Percentiles rank a stretch among this genome's conserved stretches.
Evolutionary conservation across 495 filamentous ascomycete species (phyloP).

Genomic region (Pseudoneurospora amorphoporcata): DNA sequence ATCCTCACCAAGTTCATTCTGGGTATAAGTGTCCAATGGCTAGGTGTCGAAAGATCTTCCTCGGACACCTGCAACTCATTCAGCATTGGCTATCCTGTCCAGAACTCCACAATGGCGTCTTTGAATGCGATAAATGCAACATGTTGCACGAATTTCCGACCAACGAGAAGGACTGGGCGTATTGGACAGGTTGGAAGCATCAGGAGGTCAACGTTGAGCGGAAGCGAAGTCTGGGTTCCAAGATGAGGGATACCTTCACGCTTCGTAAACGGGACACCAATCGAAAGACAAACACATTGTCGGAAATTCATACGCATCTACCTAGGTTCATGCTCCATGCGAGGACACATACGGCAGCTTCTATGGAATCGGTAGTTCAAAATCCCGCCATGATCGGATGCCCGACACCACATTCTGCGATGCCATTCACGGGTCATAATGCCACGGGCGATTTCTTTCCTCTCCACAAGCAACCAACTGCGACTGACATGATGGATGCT

Average conservation of each 20-base stretch:
- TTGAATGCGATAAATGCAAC: constrained; percentile 25
- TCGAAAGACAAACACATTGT: constrained; percentile 7
- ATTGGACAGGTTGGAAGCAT: constrained; percentile 20
- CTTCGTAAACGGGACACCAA: constrained; percentile 14
- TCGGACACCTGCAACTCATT: constrained; percentile 17
- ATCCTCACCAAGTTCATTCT: constrained; percentile 7
- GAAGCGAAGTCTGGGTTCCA: constrained; percentile 24
- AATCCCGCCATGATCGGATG: constrained; percentile 8
- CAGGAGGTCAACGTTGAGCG: constrained; percentile 10
- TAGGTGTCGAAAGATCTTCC: constrained; percentile 15
- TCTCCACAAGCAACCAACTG: constrained; percentile 7
- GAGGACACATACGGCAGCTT: constrained; percentile 12
- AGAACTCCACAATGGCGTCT: constrained; percentile 20
- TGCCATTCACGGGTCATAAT: constrained; percentile 5
- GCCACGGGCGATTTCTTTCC: not conserved
- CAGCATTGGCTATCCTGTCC: constrained; percentile 24
- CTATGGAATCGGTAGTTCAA: constrained; percentile 3
- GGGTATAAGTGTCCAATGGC: constrained; percentile 24
- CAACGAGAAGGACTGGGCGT: constrained; percentile 27
- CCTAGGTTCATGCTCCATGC: not conserved
- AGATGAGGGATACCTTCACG: constrained; percentile 20
- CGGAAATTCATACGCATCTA: not conserved
- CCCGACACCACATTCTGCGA: not conserved
- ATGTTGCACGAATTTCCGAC: constrained; percentile 23
- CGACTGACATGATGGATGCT: constrained; percentile 2